Conservation (phyloP, 352 stramenopile species). For the Phytophthora nicotianae region DNA sequence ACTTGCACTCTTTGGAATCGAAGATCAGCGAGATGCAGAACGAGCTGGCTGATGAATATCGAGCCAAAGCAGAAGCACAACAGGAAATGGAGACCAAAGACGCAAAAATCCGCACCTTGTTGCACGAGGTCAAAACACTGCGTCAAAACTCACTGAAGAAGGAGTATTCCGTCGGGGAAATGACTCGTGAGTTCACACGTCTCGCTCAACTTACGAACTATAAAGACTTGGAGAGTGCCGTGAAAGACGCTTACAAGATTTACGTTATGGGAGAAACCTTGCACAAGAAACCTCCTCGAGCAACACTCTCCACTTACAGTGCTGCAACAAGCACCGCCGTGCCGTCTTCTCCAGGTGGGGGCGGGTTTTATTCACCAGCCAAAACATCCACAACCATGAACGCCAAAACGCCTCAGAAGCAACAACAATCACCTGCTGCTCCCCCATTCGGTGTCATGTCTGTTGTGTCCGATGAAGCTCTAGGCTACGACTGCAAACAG, state of each 20-base stretch:
- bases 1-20: slow-evolving; percentile 57
- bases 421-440: slow-evolving; percentile 4
- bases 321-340: slow-evolving; percentile 3
- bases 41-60: slow-evolving; percentile 77
- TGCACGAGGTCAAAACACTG: slow-evolving; percentile 77
- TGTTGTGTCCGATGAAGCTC: slow-evolving; percentile 43
- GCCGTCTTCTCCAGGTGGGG: slow-evolving; percentile 22
- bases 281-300: slow-evolving; percentile 63
- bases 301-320: slow-evolving; percentile 10
- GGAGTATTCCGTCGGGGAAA: slow-evolving; percentile 78
- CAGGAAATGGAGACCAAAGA: slow-evolving; percentile 79
- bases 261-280: slow-evolving; percentile 75
- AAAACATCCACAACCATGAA: slow-evolving; percentile 8
- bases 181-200: slow-evolving; percentile 77
- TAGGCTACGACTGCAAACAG: slow-evolving; percentile 80
- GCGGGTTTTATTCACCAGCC: slow-evolving; percentile 30
- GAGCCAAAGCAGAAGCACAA: slow-evolving; percentile 58
- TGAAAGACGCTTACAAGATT: slow-evolving; percentile 81
- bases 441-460: slow-evolving; percentile 1
- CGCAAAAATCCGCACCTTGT: slow-evolving; percentile 73
- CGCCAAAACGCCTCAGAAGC: slow-evolving; percentile 17
- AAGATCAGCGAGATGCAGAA: slow-evolving; percentile 83
- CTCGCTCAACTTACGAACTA: slow-evolving; percentile 76
- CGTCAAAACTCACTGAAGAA: slow-evolving; percentile 80
- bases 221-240: slow-evolving; percentile 79